phyloP scores from a whole-genome alignment of 2,329 filamentous ascomycete species.

The Xylaria sp. region DNA sequence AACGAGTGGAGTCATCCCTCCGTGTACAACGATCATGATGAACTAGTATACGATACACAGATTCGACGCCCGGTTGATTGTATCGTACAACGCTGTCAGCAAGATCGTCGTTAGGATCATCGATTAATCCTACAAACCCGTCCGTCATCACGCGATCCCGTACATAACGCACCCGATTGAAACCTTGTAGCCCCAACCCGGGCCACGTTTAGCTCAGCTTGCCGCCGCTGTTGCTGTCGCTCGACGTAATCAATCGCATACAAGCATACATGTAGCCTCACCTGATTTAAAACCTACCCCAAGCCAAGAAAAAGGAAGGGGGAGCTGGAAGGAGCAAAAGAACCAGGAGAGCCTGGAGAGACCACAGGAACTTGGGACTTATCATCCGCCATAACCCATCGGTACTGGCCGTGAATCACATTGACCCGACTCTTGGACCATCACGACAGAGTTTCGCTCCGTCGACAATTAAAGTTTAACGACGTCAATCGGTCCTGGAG shows the following conservation, averaged over 20 bases:
- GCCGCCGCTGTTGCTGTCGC: slow-evolving; percentile 9
- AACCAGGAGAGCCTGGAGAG: background rate
- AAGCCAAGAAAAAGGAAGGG: slow-evolving; percentile 21
- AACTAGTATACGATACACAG: background rate
- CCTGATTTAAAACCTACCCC: slow-evolving; percentile 16
- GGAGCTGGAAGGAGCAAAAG: background rate
- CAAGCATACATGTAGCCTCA: slow-evolving; percentile 32
- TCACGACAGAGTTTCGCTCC: slow-evolving; percentile 33
- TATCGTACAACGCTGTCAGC: background rate
- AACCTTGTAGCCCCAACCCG: slow-evolving; percentile 30
- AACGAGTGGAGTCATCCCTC: background rate
- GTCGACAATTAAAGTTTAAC: slow-evolving; percentile 28
- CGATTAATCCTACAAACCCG: slow-evolving; percentile 31
- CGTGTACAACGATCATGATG: background rate
- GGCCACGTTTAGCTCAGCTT: slow-evolving; percentile 30
- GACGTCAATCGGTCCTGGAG: slow-evolving; percentile 28
- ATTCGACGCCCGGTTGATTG: slow-evolving; percentile 1
- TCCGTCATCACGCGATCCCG: slow-evolving; percentile 45
- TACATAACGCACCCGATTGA: slow-evolving; percentile 44
- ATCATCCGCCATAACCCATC: slow-evolving; percentile 12
- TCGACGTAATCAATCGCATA: slow-evolving; percentile 29
- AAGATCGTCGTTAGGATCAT: slow-evolving; percentile 33
- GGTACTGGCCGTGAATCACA: slow-evolving; percentile 18
- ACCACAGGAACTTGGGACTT: background rate
- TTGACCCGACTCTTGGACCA: slow-evolving; percentile 3